A percentile compares a stretch with the other conserved stretches of the same genome.
Conservation (phyloP, 306 rosid species). For the Corylus americana region DNA sequence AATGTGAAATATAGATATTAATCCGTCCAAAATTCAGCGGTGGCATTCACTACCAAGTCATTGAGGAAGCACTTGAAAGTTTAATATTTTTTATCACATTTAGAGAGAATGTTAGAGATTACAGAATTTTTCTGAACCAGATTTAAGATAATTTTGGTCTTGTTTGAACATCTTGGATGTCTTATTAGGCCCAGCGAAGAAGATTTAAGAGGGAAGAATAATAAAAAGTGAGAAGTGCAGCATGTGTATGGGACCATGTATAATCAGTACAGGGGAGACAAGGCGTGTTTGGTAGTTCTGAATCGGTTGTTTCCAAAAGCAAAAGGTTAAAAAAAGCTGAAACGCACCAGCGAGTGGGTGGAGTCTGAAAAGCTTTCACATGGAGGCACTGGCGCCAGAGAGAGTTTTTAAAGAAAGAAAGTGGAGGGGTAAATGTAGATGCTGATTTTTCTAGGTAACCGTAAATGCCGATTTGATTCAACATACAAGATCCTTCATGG, state of each 20-base stretch:
- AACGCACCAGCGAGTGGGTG: constrained; percentile 42
- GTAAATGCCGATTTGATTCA: background rate
- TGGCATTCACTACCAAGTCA: too few relatives aligned
- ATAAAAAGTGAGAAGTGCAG: background rate
- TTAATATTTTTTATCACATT: too few relatives aligned
- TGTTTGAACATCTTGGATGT: too few relatives aligned
- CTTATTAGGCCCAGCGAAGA: too few relatives aligned
- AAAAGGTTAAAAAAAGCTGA: constrained; percentile 29
- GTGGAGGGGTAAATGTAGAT: constrained; percentile 35
- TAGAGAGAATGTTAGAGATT: too few relatives aligned
- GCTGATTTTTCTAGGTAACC: constrained; percentile 19
- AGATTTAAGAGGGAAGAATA: background rate
- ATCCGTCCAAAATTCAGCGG: too few relatives aligned
- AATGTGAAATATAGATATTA: too few relatives aligned
- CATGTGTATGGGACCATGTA: constrained; percentile 30
- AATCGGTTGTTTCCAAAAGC: constrained; percentile 35
- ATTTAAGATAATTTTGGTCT: too few relatives aligned
- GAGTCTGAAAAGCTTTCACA: constrained; percentile 74
- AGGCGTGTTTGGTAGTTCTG: constrained; percentile 33
- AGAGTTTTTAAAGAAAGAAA: constrained; percentile 2
- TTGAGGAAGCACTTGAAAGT: too few relatives aligned
- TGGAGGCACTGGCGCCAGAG: constrained; percentile 20
- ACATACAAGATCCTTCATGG: background rate
- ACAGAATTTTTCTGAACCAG: too few relatives aligned
- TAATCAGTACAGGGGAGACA: constrained; percentile 31